These are phyloP conservation scores for Lecanicillium sp. DNA, from an alignment of 2,329 filamentous ascomycete genomes.

Conservation along the genomic window DNA sequence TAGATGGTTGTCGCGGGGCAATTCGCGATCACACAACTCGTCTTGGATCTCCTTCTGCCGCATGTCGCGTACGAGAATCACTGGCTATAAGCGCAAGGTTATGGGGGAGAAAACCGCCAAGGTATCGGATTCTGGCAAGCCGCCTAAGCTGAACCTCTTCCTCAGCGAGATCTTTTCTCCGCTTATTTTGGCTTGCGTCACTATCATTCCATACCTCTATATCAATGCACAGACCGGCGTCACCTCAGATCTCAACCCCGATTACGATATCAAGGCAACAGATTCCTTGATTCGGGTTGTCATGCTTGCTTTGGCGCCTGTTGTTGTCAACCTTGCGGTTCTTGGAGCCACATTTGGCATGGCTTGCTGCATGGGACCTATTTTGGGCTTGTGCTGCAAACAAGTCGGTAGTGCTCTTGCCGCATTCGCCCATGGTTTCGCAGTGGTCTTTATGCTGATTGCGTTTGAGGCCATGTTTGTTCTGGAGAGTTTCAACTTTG, in stretches of 20 bases:
- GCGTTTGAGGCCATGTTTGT: slow-evolving; percentile 96
- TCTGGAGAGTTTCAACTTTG: slow-evolving; percentile 80
- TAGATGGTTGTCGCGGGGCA: slow-evolving; percentile 92
- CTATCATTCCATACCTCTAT: slow-evolving; percentile 82
- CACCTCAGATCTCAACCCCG: slow-evolving; percentile 26
- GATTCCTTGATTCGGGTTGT: slow-evolving; percentile 71
- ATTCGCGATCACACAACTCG: slow-evolving; percentile 87
- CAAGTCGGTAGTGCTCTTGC: slow-evolving; percentile 94
- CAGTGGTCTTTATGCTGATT: slow-evolving; percentile 76
- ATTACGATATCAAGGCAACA: slow-evolving; percentile 39
- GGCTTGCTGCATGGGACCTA: slow-evolving; percentile 95
- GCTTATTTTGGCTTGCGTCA: slow-evolving; percentile 71
- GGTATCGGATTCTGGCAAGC: slow-evolving; percentile 68
- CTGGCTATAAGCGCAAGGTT: slow-evolving; percentile 94
- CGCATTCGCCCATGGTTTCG: slow-evolving; percentile 81
- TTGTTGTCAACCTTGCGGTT: slow-evolving; percentile 82
- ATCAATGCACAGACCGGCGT: slow-evolving; percentile 96
- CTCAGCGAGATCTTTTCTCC: slow-evolving; percentile 85
- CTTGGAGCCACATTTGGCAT: slow-evolving; percentile 74
- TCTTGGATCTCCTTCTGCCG: slow-evolving; percentile 98
- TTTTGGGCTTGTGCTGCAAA: slow-evolving; percentile 99
- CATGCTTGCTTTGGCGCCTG: slow-evolving; percentile 74
- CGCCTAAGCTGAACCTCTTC: slow-evolving; percentile 61
- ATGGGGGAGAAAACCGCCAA: slow-evolving; percentile 79
- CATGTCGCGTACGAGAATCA: slow-evolving; percentile 87